phyloP scores from a whole-genome alignment of 2,329 filamentous ascomycete genomes.

The Monosporascus sp. region DNA sequence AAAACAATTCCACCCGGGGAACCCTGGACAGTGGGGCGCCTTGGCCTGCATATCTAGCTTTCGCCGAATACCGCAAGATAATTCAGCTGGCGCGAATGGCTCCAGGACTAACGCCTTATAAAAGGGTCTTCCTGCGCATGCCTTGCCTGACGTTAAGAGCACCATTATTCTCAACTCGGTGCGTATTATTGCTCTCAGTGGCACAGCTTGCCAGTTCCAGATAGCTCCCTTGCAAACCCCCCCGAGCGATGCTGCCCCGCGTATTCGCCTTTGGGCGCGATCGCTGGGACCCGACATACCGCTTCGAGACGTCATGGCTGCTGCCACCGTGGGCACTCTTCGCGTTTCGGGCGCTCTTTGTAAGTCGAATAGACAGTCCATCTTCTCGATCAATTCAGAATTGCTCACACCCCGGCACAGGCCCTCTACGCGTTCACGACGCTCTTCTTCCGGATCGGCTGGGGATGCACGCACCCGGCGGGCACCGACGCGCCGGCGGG shows the following conservation, averaged over 20 bases:
- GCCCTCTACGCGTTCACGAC: conserved; percentile 64
- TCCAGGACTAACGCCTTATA: too few relatives aligned
- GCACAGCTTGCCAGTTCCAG: too few relatives aligned
- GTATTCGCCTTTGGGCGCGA: conserved; percentile 19
- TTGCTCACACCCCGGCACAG: conserved; percentile 8
- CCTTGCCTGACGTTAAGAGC: too few relatives aligned
- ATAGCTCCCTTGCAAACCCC: too few relatives aligned
- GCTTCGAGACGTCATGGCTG: conserved; percentile 78
- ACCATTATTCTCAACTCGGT: too few relatives aligned
- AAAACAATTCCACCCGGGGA: too few relatives aligned
- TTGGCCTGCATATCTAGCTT: too few relatives aligned
- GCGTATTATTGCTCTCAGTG: too few relatives aligned
- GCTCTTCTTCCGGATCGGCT: conserved; percentile 65
- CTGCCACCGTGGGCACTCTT: conserved; percentile 62
- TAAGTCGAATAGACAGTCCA: conserved; percentile 28
- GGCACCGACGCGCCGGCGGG: conserved; percentile 30
- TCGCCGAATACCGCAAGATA: too few relatives aligned
- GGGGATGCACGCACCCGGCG: conserved; percentile 48
- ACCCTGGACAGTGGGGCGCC: too few relatives aligned
- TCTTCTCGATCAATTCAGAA: not conserved
- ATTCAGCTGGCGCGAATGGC: too few relatives aligned
- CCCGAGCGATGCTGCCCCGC: not conserved
- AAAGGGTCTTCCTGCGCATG: too few relatives aligned
- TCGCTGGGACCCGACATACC: conserved; percentile 51
- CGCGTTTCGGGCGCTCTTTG: conserved; percentile 48